Conservation (phyloP, 1,284 basidiomycete species). For the Fereydounia khargensis region DNA sequence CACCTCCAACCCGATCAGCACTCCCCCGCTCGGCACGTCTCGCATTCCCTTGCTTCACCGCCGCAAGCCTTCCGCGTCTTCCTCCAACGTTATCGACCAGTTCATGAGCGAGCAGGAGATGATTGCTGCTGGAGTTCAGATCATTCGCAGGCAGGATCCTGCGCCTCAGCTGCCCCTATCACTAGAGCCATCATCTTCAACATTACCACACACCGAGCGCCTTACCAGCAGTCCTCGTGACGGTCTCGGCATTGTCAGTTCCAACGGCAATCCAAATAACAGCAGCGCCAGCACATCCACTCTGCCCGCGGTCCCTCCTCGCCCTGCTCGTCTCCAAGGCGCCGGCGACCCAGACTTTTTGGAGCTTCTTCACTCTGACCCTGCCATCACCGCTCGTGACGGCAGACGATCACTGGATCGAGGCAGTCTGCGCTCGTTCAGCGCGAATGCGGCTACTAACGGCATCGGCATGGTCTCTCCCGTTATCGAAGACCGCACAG, state of each 20-base stretch:
- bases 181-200: not conserved
- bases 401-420: too few species aligned
- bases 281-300: too few species aligned
- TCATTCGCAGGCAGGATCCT: slow-evolving; percentile 17
- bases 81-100: not conserved
- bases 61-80: not conserved
- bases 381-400: too few species aligned
- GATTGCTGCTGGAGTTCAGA: slow-evolving; percentile 28
- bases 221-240: too few species aligned
- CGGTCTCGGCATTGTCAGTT: too few species aligned
- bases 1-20: not conserved
- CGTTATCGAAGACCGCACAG: too few species aligned
- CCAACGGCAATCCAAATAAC: too few species aligned
- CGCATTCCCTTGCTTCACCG: too few species aligned
- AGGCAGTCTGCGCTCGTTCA: too few species aligned
- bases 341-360: slow-evolving; percentile 30
- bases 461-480: too few species aligned
- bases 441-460: too few species aligned
- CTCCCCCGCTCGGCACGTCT: not conserved
- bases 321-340: slow-evolving; percentile 13
- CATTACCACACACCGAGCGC: slow-evolving; percentile 4
- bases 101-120: slow-evolving; percentile 29
- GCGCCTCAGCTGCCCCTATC: too few species aligned
- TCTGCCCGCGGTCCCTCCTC: slow-evolving; percentile 1
- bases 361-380: slow-evolving; percentile 24